Evolutionary conservation across 805 yeast genomes (phyloP), one percentile per base, ranked within the genome.

Genomic region (Candida loeiensis): DNA sequence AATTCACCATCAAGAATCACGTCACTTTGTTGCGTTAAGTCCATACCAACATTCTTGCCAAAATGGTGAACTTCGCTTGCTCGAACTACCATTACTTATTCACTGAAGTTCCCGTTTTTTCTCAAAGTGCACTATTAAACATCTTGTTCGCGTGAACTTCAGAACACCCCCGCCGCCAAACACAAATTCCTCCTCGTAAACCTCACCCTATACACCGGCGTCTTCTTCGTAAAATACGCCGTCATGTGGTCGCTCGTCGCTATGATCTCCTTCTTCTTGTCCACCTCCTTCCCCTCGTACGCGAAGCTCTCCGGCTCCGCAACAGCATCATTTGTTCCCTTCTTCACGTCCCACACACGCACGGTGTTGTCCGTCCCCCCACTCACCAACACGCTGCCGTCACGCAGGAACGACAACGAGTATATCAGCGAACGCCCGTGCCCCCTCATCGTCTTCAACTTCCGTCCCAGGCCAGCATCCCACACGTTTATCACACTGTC

Each of bases 271-370:
- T 77, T 74, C 44, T 82, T 74, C 43, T 69, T 71, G 42, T 74
- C 80, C 44, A 73, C 77, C 14, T 17, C 28, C 4, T 39, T 37
- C 5, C 33, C 15, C 44, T 42, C 54, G 53, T 43, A 51, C 41
- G 65, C 63, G 51, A 79, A 77, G 19, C 83, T 77, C 56, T 86
- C 96, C 0, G 95, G 90, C 45, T 77, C 80, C 7, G 85, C 79
- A 4, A 84, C 84, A 1, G 82, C 78, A 51, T 89, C 96, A 39
- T 74, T 73, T 0, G 97, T 88, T 39, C 87, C 88, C 51, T 80
- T 78, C 59, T 85, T 88, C 38, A 88, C 80, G 61, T 93, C 98
- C 99, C 99, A 93, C 3, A 89, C 95, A 49, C 99, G 75, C 2
- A 93, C 95, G 2, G 95, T 81, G 56, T 82, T 80, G 65, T 93